Conservation (phyloP, 2,329 filamentous ascomycete species). For the Botrytis tulipae region DNA sequence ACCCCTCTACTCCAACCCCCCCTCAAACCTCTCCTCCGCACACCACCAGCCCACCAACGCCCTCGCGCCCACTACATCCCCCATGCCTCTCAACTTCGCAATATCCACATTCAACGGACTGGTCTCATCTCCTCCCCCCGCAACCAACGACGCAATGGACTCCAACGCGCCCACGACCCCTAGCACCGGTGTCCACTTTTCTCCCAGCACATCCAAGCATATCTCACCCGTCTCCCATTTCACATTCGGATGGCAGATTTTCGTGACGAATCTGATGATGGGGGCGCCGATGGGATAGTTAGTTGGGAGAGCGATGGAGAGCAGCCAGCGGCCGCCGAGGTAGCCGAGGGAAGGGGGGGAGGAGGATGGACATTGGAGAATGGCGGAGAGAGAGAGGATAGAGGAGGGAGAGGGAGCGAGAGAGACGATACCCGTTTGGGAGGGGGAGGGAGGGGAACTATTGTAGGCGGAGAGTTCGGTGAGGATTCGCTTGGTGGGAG, state of each 20-base stretch:
- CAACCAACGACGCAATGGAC: slow-evolving; percentile 68
- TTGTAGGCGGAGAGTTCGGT: slow-evolving; percentile 51
- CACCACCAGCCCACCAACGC: slow-evolving; percentile 72
- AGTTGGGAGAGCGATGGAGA: slow-evolving; percentile 71
- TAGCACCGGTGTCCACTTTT: slow-evolving; percentile 82
- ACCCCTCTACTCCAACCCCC: slow-evolving; percentile 13
- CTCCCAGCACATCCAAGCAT: slow-evolving; percentile 81
- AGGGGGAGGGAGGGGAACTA: slow-evolving; percentile 45
- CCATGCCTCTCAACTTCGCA: slow-evolving; percentile 63
- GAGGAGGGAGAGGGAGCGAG: slow-evolving; percentile 55
- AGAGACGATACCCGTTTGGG: slow-evolving; percentile 57
- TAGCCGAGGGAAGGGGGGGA: slow-evolving; percentile 54
- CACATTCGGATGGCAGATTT: slow-evolving; percentile 82
- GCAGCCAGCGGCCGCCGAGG: slow-evolving; percentile 72
- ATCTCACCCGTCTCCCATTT: slow-evolving; percentile 78
- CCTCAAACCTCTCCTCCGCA: slow-evolving; percentile 39
- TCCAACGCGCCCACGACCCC: slow-evolving; percentile 73
- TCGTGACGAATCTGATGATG: slow-evolving; percentile 75
- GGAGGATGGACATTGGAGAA: slow-evolving; percentile 50
- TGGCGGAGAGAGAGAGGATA: slow-evolving; percentile 52
- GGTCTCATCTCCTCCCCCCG: slow-evolving; percentile 63
- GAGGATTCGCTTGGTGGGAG: slow-evolving; percentile 55
- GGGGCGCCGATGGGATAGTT: slow-evolving; percentile 80
- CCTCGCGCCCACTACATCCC: slow-evolving; percentile 66
- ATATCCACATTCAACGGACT: slow-evolving; percentile 78